phyloP scores from a whole-genome alignment of 345 rosid species.

The Toxicodendron radicans region DNA sequence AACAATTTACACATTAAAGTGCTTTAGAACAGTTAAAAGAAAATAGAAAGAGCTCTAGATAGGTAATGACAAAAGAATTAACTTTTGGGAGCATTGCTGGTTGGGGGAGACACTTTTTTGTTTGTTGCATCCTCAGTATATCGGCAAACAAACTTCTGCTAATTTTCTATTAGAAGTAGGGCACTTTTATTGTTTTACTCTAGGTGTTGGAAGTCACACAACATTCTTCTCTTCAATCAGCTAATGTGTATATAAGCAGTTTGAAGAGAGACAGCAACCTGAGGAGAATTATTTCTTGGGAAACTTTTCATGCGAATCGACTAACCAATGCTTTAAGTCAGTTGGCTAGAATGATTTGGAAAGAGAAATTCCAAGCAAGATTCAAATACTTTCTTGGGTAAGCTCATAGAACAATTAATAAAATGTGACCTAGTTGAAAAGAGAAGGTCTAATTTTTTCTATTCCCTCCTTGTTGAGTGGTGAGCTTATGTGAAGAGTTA shows the following conservation, averaged over 20 bases:
- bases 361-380: neutral
- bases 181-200: neutral
- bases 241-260: neutral
- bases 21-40: neutral
- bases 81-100: too few relatives aligned
- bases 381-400: too few relatives aligned
- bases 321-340: neutral
- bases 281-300: neutral
- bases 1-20: neutral
- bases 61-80: too few relatives aligned
- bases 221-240: neutral
- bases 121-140: too few relatives aligned
- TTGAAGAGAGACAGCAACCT: neutral
- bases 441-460: neutral
- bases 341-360: neutral
- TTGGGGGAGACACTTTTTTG: too few relatives aligned
- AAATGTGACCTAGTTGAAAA: too few relatives aligned
- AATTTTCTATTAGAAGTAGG: neutral
- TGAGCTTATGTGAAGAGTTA: neutral
- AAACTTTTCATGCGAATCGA: neutral
- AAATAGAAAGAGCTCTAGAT: neutral
- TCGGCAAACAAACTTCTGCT: neutral
- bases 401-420: too few relatives aligned
- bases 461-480: neutral
- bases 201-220: too few relatives aligned